Conservation (phyloP, 2,329 filamentous ascomycete genomes). For the Hypoxylon sp. region DNA sequence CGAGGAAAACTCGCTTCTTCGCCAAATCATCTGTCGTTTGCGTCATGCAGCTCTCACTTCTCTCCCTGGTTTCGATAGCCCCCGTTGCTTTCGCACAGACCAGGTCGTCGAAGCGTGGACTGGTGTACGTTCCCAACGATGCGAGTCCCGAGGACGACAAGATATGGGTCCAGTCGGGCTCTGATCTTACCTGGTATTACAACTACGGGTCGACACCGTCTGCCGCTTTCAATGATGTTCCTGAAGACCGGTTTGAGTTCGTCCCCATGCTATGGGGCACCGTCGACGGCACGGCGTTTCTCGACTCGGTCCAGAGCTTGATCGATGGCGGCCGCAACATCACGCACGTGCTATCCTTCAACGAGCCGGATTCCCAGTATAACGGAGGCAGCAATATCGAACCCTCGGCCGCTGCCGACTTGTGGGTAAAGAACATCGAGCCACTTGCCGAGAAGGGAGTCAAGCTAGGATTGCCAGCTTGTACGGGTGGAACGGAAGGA, state of each 20-base stretch:
- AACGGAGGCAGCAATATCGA: constrained; percentile 73
- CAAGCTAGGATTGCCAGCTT: constrained; percentile 74
- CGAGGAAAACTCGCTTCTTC: not conserved
- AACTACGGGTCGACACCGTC: constrained; percentile 73
- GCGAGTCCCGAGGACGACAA: constrained; percentile 67
- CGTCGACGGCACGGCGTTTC: constrained; percentile 65
- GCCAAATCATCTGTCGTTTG: not conserved
- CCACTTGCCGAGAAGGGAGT: constrained; percentile 71
- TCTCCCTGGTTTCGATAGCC: constrained; percentile 18
- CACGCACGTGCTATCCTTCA: constrained; percentile 75
- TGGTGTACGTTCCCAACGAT: constrained; percentile 70
- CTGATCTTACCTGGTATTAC: constrained; percentile 83
- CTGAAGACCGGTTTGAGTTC: constrained; percentile 70
- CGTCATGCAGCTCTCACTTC: constrained; percentile 30
- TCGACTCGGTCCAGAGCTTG: constrained; percentile 63
- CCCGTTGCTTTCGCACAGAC: constrained; percentile 36
- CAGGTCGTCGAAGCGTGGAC: constrained; percentile 68
- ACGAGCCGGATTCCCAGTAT: constrained; percentile 73
- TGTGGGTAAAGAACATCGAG: constrained; percentile 76
- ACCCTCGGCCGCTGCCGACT: constrained; percentile 67
- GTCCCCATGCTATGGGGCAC: constrained; percentile 84
- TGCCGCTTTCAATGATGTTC: constrained; percentile 54
- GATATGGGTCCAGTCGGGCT: constrained; percentile 65
- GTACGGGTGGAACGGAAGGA: constrained; percentile 67
- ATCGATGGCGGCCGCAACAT: constrained; percentile 65